These are phyloP conservation scores for Blastobotrys proliferans DNA, from an alignment of 1,139 yeast genomes.

Conservation along the genomic window DNA sequence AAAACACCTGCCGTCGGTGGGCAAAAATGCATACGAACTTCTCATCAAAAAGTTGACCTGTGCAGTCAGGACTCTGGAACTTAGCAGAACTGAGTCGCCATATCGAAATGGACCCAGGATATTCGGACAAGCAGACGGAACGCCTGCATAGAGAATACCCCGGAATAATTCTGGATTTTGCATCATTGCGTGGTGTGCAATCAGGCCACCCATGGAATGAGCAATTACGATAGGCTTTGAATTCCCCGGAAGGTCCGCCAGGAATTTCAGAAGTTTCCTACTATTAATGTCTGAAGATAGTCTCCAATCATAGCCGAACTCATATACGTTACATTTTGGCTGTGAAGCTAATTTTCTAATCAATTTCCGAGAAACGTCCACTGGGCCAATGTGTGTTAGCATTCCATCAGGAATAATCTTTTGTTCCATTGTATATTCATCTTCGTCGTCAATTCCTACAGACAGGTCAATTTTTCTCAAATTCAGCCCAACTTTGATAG, in stretches of 20 bases:
- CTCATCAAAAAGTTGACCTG: slow-evolving; percentile 88
- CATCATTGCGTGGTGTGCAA: slow-evolving; percentile 76
- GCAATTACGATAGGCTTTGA: slow-evolving; percentile 62
- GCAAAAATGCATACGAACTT: slow-evolving; percentile 73
- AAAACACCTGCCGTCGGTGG: slow-evolving; percentile 69
- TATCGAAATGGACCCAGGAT: slow-evolving; percentile 79
- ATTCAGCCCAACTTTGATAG: slow-evolving; percentile 79
- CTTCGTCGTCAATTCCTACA: slow-evolving; percentile 68
- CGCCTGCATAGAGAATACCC: slow-evolving; percentile 75
- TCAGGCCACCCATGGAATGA: slow-evolving; percentile 91
- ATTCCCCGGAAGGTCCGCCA: slow-evolving; percentile 38
- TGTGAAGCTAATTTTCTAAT: slow-evolving; percentile 52
- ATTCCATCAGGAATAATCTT: slow-evolving; percentile 70
- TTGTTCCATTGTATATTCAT: slow-evolving; percentile 46
- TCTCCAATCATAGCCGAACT: slow-evolving; percentile 92
- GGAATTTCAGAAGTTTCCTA: slow-evolving; percentile 45
- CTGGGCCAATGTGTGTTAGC: slow-evolving; percentile 79
- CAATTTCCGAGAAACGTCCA: slow-evolving; percentile 67
- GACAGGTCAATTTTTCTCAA: slow-evolving; percentile 63
- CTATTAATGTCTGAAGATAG: slow-evolving; percentile 59
- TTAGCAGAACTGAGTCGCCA: slow-evolving; percentile 75
- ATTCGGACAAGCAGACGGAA: slow-evolving; percentile 80
- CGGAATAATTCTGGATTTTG: slow-evolving; percentile 62
- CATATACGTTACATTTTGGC: slow-evolving; percentile 60
- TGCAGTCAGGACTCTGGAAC: slow-evolving; percentile 68